phyloP scores from a whole-genome alignment of 2,329 filamentous ascomycete species.

The Epichloe brachyelytri region DNA sequence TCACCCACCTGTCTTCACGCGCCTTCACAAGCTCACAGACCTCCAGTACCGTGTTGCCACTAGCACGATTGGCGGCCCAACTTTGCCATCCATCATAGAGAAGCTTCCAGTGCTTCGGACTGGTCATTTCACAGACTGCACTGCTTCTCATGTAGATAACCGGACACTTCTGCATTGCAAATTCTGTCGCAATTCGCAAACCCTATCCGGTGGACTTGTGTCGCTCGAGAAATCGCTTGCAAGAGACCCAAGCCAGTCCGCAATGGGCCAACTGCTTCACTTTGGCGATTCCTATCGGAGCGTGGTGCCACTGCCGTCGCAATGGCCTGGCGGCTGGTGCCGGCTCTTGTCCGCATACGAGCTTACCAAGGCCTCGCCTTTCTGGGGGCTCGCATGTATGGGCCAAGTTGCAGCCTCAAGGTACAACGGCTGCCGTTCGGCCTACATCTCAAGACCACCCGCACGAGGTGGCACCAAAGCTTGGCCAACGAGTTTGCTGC shows the following conservation, averaged over 20 bases:
- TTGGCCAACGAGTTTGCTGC: constrained; percentile 5
- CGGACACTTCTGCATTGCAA: neutral
- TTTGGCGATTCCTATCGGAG: neutral
- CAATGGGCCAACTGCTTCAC: neutral
- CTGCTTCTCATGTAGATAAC: neutral
- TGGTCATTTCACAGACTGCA: neutral
- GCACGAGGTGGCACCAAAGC: neutral
- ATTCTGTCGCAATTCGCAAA: neutral
- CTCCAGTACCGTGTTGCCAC: neutral
- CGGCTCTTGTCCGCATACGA: neutral
- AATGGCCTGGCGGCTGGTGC: neutral
- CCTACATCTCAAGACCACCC: constrained; percentile 7
- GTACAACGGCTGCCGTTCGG: constrained; percentile 11
- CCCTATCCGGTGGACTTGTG: neutral
- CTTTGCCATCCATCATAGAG: neutral
- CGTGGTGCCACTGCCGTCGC: neutral
- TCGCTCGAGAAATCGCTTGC: neutral
- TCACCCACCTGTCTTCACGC: too few relatives aligned
- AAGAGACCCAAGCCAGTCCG: neutral
- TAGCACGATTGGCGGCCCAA: neutral
- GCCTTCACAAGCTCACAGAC: neutral
- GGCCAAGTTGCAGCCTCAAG: constrained; percentile 4
- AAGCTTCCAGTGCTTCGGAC: neutral
- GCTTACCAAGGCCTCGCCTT: neutral
- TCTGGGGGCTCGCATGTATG: constrained; percentile 5